phyloP scores from a whole-genome alignment of 495 filamentous ascomycete species.

The Talaromyces adpressus region DNA sequence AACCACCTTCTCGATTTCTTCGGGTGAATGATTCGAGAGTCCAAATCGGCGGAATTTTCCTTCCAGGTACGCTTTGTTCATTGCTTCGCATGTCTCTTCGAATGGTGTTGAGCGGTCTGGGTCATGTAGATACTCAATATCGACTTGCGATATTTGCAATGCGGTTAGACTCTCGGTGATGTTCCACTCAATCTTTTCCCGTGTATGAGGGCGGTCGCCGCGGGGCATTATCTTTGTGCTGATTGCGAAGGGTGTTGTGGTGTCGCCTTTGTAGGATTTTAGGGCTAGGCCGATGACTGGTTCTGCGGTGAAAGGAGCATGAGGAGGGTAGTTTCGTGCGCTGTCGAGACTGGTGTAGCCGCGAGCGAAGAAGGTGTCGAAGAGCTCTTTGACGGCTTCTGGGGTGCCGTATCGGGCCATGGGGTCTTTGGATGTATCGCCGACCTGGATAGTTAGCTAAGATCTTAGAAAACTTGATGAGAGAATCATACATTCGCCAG shows the following conservation, averaged over 20 bases:
- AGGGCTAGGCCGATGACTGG: slow-evolving; percentile 13
- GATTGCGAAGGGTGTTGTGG: slow-evolving; percentile 12
- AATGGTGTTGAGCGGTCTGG: slow-evolving; percentile 36
- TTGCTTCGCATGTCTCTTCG: slow-evolving; percentile 31
- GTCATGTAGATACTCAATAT: slow-evolving; percentile 33
- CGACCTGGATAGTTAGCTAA: background rate
- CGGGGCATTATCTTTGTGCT: slow-evolving; percentile 18
- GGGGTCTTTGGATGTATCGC: slow-evolving; percentile 9
- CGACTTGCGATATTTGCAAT: slow-evolving; percentile 16
- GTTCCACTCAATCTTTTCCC: slow-evolving; percentile 16
- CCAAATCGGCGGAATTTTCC: slow-evolving; percentile 37
- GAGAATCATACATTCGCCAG: background rate
- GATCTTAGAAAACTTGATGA: background rate
- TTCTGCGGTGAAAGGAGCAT: slow-evolving; percentile 14
- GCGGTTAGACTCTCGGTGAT: slow-evolving; percentile 18
- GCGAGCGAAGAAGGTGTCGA: slow-evolving; percentile 16
- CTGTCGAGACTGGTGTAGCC: slow-evolving; percentile 20
- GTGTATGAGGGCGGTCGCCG: slow-evolving; percentile 13
- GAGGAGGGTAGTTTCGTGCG: slow-evolving; percentile 17
- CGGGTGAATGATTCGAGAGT: slow-evolving; percentile 36
- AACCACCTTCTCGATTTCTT: slow-evolving; percentile 36
- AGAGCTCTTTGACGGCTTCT: slow-evolving; percentile 13
- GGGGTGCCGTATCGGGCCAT: slow-evolving; percentile 14
- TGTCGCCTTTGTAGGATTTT: background rate
- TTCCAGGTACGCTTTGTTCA: slow-evolving; percentile 28